Conservation (phyloP, 352 stramenopile species). For the Pythium dissimile region DNA sequence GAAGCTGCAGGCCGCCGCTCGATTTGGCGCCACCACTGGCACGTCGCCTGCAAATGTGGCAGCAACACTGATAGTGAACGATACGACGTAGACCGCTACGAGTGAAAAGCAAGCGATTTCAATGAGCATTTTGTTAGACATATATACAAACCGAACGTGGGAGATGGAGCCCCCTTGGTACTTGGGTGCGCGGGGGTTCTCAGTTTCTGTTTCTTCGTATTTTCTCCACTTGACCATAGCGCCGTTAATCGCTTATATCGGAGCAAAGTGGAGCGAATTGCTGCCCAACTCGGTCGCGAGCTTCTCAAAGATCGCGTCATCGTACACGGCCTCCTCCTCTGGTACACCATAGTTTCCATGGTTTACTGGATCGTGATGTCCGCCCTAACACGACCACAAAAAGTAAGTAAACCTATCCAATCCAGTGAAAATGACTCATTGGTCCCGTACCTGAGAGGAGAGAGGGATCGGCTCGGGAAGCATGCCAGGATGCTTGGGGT, state of each 20-base stretch:
- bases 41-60: neutral
- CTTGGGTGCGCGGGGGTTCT: no score
- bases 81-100: neutral
- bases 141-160: slow-evolving; percentile 12
- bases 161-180: neutral
- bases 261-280: slow-evolving; percentile 39
- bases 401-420: neutral
- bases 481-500: slow-evolving; percentile 30
- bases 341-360: slow-evolving; percentile 17
- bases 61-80: neutral
- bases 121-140: slow-evolving; percentile 18
- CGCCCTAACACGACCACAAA: slow-evolving; percentile 15
- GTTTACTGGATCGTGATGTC: slow-evolving; percentile 24
- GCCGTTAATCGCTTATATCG: slow-evolving; percentile 34
- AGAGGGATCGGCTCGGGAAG: slow-evolving; percentile 30
- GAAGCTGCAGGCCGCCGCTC: slow-evolving; percentile 51
- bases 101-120: neutral
- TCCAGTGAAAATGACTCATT: neutral
- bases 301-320: slow-evolving; percentile 43
- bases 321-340: slow-evolving; percentile 35
- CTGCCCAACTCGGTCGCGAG: slow-evolving; percentile 36
- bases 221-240: neutral
- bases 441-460: slow-evolving; percentile 2
- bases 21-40: no score
- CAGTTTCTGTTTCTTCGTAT: no score